Conservation (phyloP, 2,329 filamentous ascomycete genomes). For the Sclerotinia trifoliorum region DNA sequence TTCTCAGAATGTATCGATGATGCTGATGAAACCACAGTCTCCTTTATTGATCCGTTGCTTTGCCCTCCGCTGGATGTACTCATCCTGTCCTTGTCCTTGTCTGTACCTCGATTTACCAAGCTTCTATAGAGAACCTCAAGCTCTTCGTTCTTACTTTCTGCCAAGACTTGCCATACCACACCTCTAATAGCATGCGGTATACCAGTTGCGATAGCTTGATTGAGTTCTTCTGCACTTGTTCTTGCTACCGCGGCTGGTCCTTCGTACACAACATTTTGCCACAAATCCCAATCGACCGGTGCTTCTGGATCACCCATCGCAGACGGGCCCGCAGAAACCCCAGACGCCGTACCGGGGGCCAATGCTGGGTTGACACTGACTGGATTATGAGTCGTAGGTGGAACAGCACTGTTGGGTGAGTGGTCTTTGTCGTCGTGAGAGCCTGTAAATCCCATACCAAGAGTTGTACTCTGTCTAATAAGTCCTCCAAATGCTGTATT, state of each 20-base stretch:
- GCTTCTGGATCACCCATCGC: slow-evolving; percentile 60
- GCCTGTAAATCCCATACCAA: slow-evolving; percentile 44
- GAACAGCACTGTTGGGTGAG: slow-evolving; percentile 44
- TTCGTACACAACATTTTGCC: slow-evolving; percentile 94
- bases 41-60: slow-evolving; percentile 55
- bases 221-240: slow-evolving; percentile 85
- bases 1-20: slow-evolving; percentile 81
- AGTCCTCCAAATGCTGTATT: slow-evolving; percentile 45
- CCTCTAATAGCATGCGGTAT: slow-evolving; percentile 94
- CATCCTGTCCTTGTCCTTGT: slow-evolving; percentile 69
- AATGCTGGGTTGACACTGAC: slow-evolving; percentile 66
- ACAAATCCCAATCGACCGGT: slow-evolving; percentile 97
- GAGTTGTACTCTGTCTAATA: slow-evolving; percentile 44
- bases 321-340: slow-evolving; percentile 73
- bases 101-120: slow-evolving; percentile 74
- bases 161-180: slow-evolving; percentile 98
- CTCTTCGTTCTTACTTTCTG: slow-evolving; percentile 91
- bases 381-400: slow-evolving; percentile 50
- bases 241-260: slow-evolving; percentile 84
- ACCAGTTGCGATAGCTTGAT: slow-evolving; percentile 84
- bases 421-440: slow-evolving; percentile 39
- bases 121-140: slow-evolving; percentile 85
- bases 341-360: slow-evolving; percentile 81
- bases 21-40: slow-evolving; percentile 70
- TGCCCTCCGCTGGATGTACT: slow-evolving; percentile 39